phyloP scores from a whole-genome alignment of 345 rosid genomes.

The Litchi chinensis region DNA sequence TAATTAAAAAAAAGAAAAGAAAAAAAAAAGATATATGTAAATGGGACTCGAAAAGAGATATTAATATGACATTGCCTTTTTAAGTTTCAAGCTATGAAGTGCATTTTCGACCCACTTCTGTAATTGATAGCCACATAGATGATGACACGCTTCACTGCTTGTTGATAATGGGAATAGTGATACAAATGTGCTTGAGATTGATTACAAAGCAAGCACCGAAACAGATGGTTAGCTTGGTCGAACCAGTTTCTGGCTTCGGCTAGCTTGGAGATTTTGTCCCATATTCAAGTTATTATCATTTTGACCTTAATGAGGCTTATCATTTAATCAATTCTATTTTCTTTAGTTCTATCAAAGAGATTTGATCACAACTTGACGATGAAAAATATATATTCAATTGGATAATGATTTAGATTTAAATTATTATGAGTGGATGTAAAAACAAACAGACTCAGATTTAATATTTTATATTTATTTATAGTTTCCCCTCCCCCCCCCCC shows the following conservation, averaged over 20 bases:
- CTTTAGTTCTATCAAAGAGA: no score
- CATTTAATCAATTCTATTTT: no score
- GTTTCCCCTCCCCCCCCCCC: no score
- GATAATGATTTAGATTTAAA: no score
- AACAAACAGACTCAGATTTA: no score
- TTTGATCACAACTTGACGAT: no score
- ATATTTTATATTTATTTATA: no score
- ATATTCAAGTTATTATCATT: not conserved
- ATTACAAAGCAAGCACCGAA: not conserved
- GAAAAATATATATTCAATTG: no score
- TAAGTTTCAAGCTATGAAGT: not conserved
- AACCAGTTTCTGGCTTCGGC: slow-evolving; percentile 6
- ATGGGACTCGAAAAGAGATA: not conserved
- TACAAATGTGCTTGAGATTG: slow-evolving; percentile 5
- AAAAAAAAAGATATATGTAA: no score
- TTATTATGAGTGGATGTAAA: no score
- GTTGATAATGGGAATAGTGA: slow-evolving; percentile 22
- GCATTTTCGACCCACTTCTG: not conserved
- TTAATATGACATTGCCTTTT: not conserved
- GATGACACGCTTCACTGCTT: slow-evolving; percentile 18
- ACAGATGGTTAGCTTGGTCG: not conserved
- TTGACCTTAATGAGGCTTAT: not conserved
- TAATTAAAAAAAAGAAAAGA: not conserved
- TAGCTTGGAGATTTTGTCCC: not conserved
- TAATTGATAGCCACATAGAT: slow-evolving; percentile 11